Evolutionary conservation across 169 alveolate genomes (phyloP).

Genomic region (Cryptosporidium canis): DNA sequence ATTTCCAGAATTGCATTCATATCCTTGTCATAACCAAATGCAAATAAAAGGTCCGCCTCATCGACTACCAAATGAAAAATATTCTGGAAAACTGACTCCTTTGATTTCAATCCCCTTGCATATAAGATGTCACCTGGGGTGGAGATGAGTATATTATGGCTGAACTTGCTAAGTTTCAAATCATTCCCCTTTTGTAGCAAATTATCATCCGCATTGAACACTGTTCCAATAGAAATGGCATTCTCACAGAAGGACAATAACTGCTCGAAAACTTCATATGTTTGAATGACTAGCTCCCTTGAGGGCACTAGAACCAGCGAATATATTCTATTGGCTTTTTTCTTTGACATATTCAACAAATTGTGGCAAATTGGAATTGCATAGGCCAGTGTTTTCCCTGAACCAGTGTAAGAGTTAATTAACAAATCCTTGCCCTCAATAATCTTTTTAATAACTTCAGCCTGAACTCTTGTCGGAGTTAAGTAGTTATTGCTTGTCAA

Average conservation of each 20-base stretch:
- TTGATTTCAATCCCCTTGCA: neutral
- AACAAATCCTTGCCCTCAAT: slow-evolving; percentile 57
- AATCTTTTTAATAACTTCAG: slow-evolving; percentile 13
- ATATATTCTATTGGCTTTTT: neutral
- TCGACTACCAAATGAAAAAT: slow-evolving; percentile 26
- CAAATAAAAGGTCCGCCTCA: slow-evolving; percentile 69
- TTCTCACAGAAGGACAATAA: slow-evolving; percentile 16
- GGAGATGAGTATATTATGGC: slow-evolving; percentile 10
- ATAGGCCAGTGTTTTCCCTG: slow-evolving; percentile 64
- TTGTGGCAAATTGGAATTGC: slow-evolving; percentile 66
- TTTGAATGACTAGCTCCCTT: slow-evolving; percentile 50
- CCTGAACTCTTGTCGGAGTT: slow-evolving; percentile 47
- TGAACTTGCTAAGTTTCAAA: neutral
- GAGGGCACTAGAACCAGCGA: slow-evolving; percentile 59
- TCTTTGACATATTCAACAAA: slow-evolving; percentile 21
- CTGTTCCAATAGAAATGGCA: slow-evolving; percentile 23
- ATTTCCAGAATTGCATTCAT: slow-evolving; percentile 15
- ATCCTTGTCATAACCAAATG: slow-evolving; percentile 69
- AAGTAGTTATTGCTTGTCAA: slow-evolving; percentile 6
- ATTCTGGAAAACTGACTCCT: slow-evolving; percentile 1
- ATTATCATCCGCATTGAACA: slow-evolving; percentile 52
- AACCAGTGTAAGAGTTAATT: slow-evolving; percentile 55
- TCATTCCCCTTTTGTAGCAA: slow-evolving; percentile 18
- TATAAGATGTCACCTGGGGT: slow-evolving; percentile 58
- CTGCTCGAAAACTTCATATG: slow-evolving; percentile 31